Percentiles rank a stretch among this genome's conserved stretches.
Evolutionary conservation across 352 stramenopile species (phyloP).

Genomic region (Globisporangium okanoganense): DNA sequence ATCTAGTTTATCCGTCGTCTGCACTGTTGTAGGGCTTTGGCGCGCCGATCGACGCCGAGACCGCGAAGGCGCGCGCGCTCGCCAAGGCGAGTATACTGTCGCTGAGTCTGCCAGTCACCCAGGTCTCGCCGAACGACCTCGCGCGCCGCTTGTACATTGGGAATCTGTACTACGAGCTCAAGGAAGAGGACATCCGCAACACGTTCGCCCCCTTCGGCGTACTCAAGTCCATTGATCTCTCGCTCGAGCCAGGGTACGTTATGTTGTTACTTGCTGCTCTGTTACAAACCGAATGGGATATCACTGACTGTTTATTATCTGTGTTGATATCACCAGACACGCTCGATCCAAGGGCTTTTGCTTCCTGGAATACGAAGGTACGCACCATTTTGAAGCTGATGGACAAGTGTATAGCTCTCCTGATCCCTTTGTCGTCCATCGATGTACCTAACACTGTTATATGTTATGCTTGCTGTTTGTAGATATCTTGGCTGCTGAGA

Average conservation of each 20-base stretch:
- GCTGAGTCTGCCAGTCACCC: conserved; percentile 42
- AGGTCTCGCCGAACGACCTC: conserved; percentile 56
- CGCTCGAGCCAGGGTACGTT: conserved; percentile 64
- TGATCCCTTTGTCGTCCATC: background rate
- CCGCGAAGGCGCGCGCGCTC: conserved; percentile 51
- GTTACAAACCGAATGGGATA: background rate
- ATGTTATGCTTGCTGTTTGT: too few species aligned
- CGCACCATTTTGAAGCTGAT: background rate
- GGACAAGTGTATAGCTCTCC: background rate
- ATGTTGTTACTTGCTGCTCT: background rate
- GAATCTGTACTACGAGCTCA: conserved; percentile 82
- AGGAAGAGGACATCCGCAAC: conserved; percentile 70
- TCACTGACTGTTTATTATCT: background rate
- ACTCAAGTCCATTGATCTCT: conserved; percentile 74
- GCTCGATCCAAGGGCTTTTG: conserved; percentile 76
- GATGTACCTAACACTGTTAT: too few species aligned
- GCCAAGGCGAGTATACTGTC: conserved; percentile 70
- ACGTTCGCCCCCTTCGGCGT: conserved; percentile 62
- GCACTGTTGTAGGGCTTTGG: conserved; percentile 31
- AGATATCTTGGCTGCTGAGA: conserved; percentile 78
- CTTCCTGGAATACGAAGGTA: conserved; percentile 76
- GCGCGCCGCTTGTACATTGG: conserved; percentile 72
- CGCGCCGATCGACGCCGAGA: conserved; percentile 46
- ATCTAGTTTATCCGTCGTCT: conserved; percentile 44
- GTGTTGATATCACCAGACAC: conserved; percentile 24